Conservation (phyloP, 2,329 filamentous ascomycete genomes). For the Fusarium sp. region DNA sequence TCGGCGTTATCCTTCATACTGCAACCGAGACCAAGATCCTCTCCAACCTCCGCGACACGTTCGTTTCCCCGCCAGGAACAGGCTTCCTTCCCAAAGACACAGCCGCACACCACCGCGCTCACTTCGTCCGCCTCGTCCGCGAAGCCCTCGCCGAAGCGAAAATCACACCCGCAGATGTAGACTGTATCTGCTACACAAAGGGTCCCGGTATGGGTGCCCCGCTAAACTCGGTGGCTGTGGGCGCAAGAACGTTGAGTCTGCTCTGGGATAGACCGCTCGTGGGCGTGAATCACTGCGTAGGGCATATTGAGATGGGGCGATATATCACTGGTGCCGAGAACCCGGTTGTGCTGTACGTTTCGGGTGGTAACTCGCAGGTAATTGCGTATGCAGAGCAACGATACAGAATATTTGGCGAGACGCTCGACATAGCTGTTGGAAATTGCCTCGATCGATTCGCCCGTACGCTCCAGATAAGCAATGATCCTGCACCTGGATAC, state of each 20-base stretch:
- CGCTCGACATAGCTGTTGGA: constrained; percentile 95
- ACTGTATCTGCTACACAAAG: constrained; percentile 95
- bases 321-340: constrained; percentile 90
- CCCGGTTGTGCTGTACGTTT: constrained; percentile 95
- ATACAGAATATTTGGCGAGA: constrained; percentile 98
- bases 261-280: constrained; percentile 92
- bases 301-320: constrained; percentile 98
- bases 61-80: constrained; percentile 88
- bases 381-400: constrained; percentile 95
- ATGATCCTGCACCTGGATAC: constrained; percentile 96
- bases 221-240: constrained; percentile 86
- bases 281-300: constrained; percentile 97
- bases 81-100: constrained; percentile 98
- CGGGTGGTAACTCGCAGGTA: constrained; percentile 96
- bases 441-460: constrained; percentile 98
- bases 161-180: constrained; percentile 72
- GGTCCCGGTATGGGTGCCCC: constrained; percentile 98
- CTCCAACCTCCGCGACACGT: constrained; percentile 94
- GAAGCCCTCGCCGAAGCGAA: constrained; percentile 79
- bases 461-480: constrained; percentile 88
- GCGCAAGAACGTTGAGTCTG: constrained; percentile 81
- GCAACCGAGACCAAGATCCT: constrained; percentile 73
- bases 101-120: constrained; percentile 87
- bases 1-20: constrained; percentile 89
- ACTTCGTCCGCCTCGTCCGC: constrained; percentile 85